Conservation (phyloP, 208 protist species). For the Leishmania guyanensis region DNA sequence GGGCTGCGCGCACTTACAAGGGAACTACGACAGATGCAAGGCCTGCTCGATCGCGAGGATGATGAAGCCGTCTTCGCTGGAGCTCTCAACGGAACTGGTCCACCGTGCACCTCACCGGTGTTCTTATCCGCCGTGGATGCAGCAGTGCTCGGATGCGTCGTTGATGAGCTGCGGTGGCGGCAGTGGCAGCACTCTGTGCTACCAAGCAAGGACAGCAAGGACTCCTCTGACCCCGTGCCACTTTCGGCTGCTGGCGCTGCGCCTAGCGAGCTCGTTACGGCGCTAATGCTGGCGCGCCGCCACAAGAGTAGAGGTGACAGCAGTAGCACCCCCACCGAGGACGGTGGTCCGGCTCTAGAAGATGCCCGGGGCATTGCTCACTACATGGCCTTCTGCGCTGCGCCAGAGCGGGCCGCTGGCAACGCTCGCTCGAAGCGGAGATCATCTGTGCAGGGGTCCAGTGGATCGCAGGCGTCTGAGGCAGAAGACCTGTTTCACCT, state of each 20-base stretch:
- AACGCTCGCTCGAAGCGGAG: background rate
- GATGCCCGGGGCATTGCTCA: slow-evolving; percentile 5
- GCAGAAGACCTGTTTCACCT: slow-evolving; percentile 25
- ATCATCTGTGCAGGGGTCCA: background rate
- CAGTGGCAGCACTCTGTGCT: slow-evolving; percentile 11
- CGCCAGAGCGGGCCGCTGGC: slow-evolving; percentile 4
- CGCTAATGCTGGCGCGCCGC: background rate
- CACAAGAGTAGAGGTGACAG: background rate
- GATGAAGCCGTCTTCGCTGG: no score
- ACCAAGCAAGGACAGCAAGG: background rate
- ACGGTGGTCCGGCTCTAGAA: background rate
- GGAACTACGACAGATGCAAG: slow-evolving; percentile 12
- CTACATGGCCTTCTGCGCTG: slow-evolving; percentile 29
- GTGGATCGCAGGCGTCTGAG: background rate
- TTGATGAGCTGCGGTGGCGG: slow-evolving; percentile 34
- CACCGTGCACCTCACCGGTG: slow-evolving; percentile 1
- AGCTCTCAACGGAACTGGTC: background rate
- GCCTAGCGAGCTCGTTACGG: background rate
- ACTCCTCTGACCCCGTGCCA: background rate
- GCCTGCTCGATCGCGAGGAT: slow-evolving; percentile 22
- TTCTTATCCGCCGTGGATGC: slow-evolving; percentile 24
- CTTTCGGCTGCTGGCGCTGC: background rate
- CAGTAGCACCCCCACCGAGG: background rate
- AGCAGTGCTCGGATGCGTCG: slow-evolving; percentile 26
- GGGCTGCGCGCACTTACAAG: slow-evolving; percentile 5